phyloP scores from a whole-genome alignment of 495 filamentous ascomycete genomes.

The Penicillium chermesinum region DNA sequence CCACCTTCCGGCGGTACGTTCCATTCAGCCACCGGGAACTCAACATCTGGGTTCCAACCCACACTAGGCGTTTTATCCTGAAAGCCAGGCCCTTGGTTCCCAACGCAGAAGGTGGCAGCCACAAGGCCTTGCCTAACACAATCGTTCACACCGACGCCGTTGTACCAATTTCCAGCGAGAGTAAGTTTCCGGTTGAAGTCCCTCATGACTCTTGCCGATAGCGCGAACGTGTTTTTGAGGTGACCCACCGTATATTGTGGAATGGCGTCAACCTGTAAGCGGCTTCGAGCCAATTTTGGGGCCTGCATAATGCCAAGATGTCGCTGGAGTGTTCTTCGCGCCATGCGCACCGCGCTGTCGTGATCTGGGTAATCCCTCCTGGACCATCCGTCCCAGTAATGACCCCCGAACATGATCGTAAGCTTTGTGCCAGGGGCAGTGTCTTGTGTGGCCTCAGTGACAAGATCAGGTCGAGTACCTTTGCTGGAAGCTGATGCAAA shows the following conservation, averaged over 20 bases:
- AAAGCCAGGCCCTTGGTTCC: slow-evolving; percentile 5
- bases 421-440: slow-evolving; percentile 69
- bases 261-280: slow-evolving; percentile 72
- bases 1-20: no score
- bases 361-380: slow-evolving; percentile 49
- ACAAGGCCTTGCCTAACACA: slow-evolving; percentile 49
- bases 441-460: slow-evolving; percentile 40
- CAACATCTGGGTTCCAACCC: no score
- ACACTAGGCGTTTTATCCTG: no score
- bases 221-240: slow-evolving; percentile 51
- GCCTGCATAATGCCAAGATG: slow-evolving; percentile 66
- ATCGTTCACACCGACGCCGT: slow-evolving; percentile 58
- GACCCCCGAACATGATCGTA: slow-evolving; percentile 92
- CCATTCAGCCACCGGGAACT: no score
- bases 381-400: slow-evolving; percentile 74
- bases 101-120: slow-evolving; percentile 31
- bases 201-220: slow-evolving; percentile 48
- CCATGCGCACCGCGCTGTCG: slow-evolving; percentile 61
- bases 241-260: slow-evolving; percentile 87
- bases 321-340: slow-evolving; percentile 58
- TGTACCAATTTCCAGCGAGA: slow-evolving; percentile 78
- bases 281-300: slow-evolving; percentile 51
- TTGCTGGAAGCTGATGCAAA: slow-evolving; percentile 70
- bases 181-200: slow-evolving; percentile 60
- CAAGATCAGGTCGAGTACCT: not conserved